Conservation (phyloP, 176 grass and related monocot genomes). For the Melocanna baccifera region DNA sequence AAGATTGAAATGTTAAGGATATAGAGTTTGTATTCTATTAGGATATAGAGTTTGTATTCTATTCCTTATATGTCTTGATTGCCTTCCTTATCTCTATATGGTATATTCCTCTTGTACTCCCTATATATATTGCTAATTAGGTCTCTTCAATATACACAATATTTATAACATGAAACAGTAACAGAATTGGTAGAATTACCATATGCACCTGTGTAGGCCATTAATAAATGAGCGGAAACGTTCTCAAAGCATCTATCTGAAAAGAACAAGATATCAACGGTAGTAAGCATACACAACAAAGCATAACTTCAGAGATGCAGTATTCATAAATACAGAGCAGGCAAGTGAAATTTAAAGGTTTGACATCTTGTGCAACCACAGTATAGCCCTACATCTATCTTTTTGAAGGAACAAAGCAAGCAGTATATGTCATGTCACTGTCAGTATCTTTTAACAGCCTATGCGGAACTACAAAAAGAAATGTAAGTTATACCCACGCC, state of each 20-base stretch:
- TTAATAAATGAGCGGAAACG: neutral
- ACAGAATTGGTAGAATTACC: neutral
- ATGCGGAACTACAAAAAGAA: neutral
- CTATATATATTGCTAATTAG: no score
- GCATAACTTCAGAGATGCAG: neutral
- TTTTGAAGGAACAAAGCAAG: neutral
- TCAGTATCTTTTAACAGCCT: neutral
- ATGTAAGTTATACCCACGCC: neutral
- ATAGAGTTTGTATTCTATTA: no score
- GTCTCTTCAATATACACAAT: no score
- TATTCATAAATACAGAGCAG: neutral
- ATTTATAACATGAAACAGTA: no score
- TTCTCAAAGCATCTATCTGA: neutral
- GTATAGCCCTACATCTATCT: no score
- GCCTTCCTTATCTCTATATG: no score
- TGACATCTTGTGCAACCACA: no score
- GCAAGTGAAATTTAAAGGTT: no score
- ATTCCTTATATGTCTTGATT: no score
- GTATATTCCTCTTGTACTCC: no score
- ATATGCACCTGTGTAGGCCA: neutral
- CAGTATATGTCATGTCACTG: neutral
- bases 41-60: no score
- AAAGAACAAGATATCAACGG: neutral
- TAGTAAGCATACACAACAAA: neutral
- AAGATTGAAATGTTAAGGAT: no score